A percentile compares a stretch with the other conserved stretches of the same genome.
Conservation (phyloP, 2,329 filamentous ascomycete species). For the Trichophyton verrucosum region DNA sequence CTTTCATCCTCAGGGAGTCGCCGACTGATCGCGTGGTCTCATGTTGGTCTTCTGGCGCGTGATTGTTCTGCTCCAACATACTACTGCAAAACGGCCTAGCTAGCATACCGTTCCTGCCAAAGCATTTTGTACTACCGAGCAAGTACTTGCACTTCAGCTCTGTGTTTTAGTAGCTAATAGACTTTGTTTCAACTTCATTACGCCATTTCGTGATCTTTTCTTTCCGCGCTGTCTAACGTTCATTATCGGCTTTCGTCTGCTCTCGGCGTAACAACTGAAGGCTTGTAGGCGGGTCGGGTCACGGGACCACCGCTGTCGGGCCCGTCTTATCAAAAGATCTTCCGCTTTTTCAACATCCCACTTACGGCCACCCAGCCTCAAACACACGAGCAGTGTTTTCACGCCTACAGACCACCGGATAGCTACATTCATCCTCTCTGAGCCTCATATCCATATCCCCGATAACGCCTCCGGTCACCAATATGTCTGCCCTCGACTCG, state of each 20-base stretch:
- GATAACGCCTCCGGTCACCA: slow-evolving; percentile 18
- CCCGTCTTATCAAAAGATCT: neutral
- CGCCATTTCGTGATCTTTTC: neutral
- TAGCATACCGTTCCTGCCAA: neutral
- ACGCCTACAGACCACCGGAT: neutral
- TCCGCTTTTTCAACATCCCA: neutral
- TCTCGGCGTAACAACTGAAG: neutral
- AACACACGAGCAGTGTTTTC: neutral
- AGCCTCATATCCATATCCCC: slow-evolving; percentile 8
- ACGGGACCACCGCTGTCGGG: neutral
- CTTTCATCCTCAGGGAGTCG: neutral
- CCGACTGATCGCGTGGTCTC: neutral
- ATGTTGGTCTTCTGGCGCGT: neutral
- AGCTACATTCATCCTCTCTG: neutral
- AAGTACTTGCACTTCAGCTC: neutral
- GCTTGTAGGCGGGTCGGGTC: neutral
- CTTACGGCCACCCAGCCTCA: neutral
- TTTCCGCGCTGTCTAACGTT: too few relatives aligned
- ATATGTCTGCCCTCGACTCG: slow-evolving; percentile 82
- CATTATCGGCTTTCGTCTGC: too few relatives aligned
- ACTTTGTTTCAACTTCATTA: neutral
- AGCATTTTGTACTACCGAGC: neutral
- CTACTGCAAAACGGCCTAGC: neutral
- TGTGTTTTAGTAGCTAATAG: neutral
- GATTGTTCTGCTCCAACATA: neutral